Conservation (phyloP, 805 yeast genomes). For the Komagataella kurtzmanii region DNA sequence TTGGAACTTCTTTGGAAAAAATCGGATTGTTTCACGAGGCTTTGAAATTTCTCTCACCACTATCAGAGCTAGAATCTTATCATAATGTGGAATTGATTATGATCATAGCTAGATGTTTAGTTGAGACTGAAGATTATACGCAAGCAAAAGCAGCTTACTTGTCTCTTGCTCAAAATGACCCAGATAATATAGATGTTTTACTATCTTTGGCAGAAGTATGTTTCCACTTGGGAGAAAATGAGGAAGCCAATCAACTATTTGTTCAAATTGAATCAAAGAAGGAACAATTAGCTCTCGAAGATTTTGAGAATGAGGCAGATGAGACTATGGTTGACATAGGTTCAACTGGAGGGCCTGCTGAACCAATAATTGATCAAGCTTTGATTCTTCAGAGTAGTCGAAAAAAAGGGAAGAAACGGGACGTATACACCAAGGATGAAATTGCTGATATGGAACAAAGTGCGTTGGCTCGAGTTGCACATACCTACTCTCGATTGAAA, state of each 20-base stretch:
- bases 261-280: constrained; percentile 37
- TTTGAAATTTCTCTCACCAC: constrained; percentile 43
- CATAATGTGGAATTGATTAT: constrained; percentile 35
- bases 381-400: constrained; percentile 8
- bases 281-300: constrained; percentile 13
- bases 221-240: constrained; percentile 49
- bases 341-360: background rate
- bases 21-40: constrained; percentile 70
- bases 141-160: constrained; percentile 48
- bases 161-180: constrained; percentile 23
- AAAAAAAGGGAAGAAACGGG: constrained; percentile 11
- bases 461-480: constrained; percentile 24
- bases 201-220: constrained; percentile 74
- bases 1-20: constrained; percentile 61
- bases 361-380: background rate
- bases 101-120: constrained; percentile 64
- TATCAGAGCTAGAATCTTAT: constrained; percentile 41
- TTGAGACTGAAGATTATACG: constrained; percentile 56
- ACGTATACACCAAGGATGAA: constrained; percentile 12
- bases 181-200: constrained; percentile 57
- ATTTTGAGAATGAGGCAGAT: constrained; percentile 9
- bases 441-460: constrained; percentile 15
- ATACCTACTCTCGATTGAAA: constrained; percentile 32
- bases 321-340: constrained; percentile 4
- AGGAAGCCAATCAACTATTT: constrained; percentile 39